Percentiles rank a stretch among this genome's conserved stretches.
These are phyloP conservation scores for Neocallimastix lanati DNA, from an alignment of 192 early-diverging fungal genomes.

Conservation along the genomic window DNA sequence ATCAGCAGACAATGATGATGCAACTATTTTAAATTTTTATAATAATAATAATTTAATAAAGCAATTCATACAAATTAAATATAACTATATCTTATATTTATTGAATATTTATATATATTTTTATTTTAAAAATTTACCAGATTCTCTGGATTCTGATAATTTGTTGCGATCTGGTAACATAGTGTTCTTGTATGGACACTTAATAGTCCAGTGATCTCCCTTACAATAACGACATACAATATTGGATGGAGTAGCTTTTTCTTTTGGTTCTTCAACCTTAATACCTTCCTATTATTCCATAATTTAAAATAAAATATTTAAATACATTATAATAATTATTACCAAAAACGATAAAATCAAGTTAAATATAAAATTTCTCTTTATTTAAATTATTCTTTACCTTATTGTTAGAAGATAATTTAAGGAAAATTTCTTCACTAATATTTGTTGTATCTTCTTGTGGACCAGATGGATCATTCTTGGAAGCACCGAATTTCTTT, in stretches of 20 bases:
- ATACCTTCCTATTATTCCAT: constrained; percentile 46
- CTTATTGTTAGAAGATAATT: constrained; percentile 56
- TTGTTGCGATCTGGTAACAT: neutral
- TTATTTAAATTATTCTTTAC: constrained; percentile 3
- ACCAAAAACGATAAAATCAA: no score
- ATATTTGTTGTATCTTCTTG: constrained; percentile 73
- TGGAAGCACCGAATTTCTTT: constrained; percentile 84
- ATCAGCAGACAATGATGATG: constrained; percentile 9
- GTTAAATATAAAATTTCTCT: no score
- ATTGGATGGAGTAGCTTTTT: constrained; percentile 42
- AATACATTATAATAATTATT: constrained; percentile 1
- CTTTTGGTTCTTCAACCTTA: constrained; percentile 27
- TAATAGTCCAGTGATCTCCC: constrained; percentile 85
- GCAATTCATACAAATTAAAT: no score
- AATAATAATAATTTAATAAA: no score
- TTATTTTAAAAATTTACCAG: constrained; percentile 19
- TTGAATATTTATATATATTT: no score
- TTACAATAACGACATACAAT: constrained; percentile 94
- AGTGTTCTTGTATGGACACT: constrained; percentile 97
- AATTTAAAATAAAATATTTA: neutral
- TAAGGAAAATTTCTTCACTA: constrained; percentile 72
- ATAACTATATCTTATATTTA: no score
- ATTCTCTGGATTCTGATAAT: constrained; percentile 55
- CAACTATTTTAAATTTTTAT: constrained; percentile 4
- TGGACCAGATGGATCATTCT: constrained; percentile 56